These are phyloP conservation scores for Primulina eburnea DNA, from an alignment of 257 asterid species.

Conservation along the genomic window DNA sequence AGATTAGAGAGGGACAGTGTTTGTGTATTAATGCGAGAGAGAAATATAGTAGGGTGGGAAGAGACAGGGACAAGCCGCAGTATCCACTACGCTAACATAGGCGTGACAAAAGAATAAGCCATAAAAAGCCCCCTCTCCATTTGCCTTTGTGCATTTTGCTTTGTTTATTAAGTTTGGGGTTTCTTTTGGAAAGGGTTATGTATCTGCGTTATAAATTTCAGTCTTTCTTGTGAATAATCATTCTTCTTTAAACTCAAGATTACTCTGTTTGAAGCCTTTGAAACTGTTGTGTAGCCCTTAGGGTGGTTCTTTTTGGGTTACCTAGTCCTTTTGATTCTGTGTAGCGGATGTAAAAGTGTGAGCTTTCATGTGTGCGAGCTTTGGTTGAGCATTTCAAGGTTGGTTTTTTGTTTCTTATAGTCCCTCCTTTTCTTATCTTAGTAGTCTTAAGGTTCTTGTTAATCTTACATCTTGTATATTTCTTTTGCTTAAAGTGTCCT, in stretches of 20 bases:
- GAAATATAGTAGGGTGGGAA: background rate
- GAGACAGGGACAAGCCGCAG: constrained; percentile 16
- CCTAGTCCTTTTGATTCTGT: background rate
- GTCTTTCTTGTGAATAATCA: background rate
- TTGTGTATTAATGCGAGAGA: constrained; percentile 16
- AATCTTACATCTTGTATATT: background rate
- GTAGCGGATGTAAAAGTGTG: constrained; percentile 17
- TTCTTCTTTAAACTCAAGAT: background rate
- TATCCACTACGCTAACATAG: constrained; percentile 25
- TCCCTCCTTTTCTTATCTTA: background rate
- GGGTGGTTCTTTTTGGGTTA: background rate
- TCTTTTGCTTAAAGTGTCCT: background rate
- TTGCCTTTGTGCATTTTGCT: constrained; percentile 17
- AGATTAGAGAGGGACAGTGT: background rate
- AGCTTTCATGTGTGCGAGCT: constrained; percentile 19
- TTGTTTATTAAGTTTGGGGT: constrained; percentile 22
- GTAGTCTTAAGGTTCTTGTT: background rate
- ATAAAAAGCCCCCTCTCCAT: constrained; percentile 30
- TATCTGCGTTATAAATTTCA: background rate
- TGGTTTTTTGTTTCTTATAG: background rate
- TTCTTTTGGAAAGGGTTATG: constrained; percentile 5
- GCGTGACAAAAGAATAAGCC: constrained; percentile 44
- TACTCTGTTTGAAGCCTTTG: background rate
- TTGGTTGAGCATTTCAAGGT: constrained; percentile 28
- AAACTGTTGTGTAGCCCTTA: background rate